Evolutionary conservation across 2,329 filamentous ascomycete species (phyloP).

Genomic region (Onygenales sp.): DNA sequence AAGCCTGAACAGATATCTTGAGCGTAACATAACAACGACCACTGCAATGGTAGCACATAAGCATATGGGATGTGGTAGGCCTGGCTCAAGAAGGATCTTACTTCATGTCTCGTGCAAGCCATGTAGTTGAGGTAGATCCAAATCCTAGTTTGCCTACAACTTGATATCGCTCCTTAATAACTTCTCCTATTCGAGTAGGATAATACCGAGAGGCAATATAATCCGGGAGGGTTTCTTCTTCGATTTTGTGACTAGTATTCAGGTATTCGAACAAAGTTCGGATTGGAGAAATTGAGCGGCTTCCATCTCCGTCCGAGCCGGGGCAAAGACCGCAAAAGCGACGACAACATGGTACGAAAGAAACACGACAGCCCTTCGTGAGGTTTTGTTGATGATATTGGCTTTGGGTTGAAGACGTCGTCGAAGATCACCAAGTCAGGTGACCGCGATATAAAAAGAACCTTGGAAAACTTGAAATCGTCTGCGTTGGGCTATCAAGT

Average conservation of each 20-base stretch:
- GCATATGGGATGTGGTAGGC: conserved; percentile 3
- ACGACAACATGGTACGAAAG: conserved; percentile 22
- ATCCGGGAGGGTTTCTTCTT: conserved; percentile 24
- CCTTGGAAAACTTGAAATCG: no score
- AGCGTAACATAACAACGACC: conserved; percentile 20
- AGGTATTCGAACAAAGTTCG: conserved; percentile 18
- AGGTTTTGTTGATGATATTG: no score
- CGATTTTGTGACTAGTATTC: conserved; percentile 17
- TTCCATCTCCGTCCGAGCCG: conserved; percentile 19
- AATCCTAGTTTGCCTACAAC: conserved; percentile 28
- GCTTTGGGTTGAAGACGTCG: no score
- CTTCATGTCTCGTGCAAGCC: conserved; percentile 28
- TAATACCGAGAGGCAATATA: conserved; percentile 19
- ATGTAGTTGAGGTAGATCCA: conserved; percentile 26
- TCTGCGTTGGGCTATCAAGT: no score
- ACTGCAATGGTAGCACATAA: conserved; percentile 9
- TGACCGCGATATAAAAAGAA: no score
- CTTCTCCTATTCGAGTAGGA: conserved; percentile 22
- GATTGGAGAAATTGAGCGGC: conserved; percentile 24
- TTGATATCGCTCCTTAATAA: conserved; percentile 22
- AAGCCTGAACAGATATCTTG: conserved; percentile 20
- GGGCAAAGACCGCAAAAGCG: conserved; percentile 16
- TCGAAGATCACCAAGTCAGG: no score
- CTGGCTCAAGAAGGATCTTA: conserved; percentile 7
- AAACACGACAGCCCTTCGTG: background rate